These are phyloP conservation scores for Yamadazyma diospyri DNA, from an alignment of 1,139 yeast genomes.

Conservation along the genomic window DNA sequence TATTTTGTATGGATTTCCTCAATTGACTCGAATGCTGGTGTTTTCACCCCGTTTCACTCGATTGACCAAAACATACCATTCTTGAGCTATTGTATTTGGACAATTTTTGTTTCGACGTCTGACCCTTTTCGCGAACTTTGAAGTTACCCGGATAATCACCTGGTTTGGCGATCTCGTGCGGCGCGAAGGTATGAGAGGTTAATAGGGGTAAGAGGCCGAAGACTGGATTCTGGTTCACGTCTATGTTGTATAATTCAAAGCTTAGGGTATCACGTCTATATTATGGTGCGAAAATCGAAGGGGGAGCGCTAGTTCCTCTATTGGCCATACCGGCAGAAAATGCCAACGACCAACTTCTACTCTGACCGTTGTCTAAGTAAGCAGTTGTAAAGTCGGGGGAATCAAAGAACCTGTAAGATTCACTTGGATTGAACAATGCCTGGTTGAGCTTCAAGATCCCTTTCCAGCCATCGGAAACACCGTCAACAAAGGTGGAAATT, in stretches of 20 bases:
- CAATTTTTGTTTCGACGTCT: slow-evolving; percentile 4
- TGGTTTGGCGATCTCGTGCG: too few species aligned
- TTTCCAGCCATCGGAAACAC: slow-evolving; percentile 77
- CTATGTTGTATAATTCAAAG: too few species aligned
- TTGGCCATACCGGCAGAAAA: slow-evolving; percentile 53
- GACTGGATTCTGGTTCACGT: too few species aligned
- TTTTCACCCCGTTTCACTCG: too few species aligned
- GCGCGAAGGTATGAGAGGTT: too few species aligned
- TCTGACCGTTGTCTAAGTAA: slow-evolving; percentile 83
- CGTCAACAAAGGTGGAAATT: slow-evolving; percentile 47
- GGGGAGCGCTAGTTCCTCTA: too few species aligned
- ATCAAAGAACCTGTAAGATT: slow-evolving; percentile 68
- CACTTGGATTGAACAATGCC: slow-evolving; percentile 68
- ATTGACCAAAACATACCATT: slow-evolving; percentile 5
- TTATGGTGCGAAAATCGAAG: too few species aligned
- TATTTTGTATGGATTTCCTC: neutral
- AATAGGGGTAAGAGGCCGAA: too few species aligned
- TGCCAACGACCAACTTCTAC: slow-evolving; percentile 85
- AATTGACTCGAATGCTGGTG: slow-evolving; percentile 1
- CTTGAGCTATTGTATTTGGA: slow-evolving; percentile 1
- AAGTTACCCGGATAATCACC: slow-evolving; percentile 4
- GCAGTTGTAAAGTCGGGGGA: slow-evolving; percentile 19
- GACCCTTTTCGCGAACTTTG: slow-evolving; percentile 1
- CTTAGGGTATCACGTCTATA: too few species aligned
- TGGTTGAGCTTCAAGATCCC: slow-evolving; percentile 78